phyloP scores from a whole-genome alignment of 2,329 filamentous ascomycete species.

The Cryphonectria parasitica region DNA sequence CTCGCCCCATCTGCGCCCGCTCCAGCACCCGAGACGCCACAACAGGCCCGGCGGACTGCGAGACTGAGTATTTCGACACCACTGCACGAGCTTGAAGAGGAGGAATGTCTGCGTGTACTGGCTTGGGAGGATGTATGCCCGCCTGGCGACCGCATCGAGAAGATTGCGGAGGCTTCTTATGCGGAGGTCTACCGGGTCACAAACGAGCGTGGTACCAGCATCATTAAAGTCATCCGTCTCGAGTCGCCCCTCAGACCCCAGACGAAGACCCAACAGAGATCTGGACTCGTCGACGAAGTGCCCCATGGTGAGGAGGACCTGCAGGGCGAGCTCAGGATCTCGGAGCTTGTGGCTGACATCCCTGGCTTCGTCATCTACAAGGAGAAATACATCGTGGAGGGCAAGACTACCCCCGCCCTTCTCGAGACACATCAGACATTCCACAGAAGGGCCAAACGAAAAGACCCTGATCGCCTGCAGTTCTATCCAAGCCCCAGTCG shows the following conservation, averaged over 20 bases:
- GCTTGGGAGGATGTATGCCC: slow-evolving; percentile 64
- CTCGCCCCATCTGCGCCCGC: background rate
- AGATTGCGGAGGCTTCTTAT: slow-evolving; percentile 70
- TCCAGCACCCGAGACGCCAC: slow-evolving; percentile 21
- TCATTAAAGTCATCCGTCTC: slow-evolving; percentile 67
- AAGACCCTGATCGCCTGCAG: slow-evolving; percentile 60
- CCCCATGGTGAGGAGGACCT: slow-evolving; percentile 59
- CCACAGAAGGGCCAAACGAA: slow-evolving; percentile 56
- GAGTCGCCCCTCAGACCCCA: slow-evolving; percentile 61
- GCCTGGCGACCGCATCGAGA: slow-evolving; percentile 56
- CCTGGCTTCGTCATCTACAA: slow-evolving; percentile 70
- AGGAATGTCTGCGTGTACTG: slow-evolving; percentile 46
- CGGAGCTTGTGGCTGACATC: slow-evolving; percentile 65
- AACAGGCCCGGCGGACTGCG: background rate
- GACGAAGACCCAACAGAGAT: slow-evolving; percentile 58
- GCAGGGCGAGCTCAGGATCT: slow-evolving; percentile 63
- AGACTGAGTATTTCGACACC: slow-evolving; percentile 7
- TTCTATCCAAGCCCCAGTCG: slow-evolving; percentile 66
- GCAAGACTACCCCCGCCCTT: slow-evolving; percentile 56
- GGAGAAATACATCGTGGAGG: slow-evolving; percentile 63
- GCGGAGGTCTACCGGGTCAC: slow-evolving; percentile 68
- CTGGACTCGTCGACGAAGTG: slow-evolving; percentile 62
- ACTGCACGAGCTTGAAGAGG: slow-evolving; percentile 23
- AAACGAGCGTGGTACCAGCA: slow-evolving; percentile 63
- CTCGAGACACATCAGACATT: slow-evolving; percentile 64